Conservation (phyloP, 768 basidiomycete genomes). For the Crucibulum laeve region DNA sequence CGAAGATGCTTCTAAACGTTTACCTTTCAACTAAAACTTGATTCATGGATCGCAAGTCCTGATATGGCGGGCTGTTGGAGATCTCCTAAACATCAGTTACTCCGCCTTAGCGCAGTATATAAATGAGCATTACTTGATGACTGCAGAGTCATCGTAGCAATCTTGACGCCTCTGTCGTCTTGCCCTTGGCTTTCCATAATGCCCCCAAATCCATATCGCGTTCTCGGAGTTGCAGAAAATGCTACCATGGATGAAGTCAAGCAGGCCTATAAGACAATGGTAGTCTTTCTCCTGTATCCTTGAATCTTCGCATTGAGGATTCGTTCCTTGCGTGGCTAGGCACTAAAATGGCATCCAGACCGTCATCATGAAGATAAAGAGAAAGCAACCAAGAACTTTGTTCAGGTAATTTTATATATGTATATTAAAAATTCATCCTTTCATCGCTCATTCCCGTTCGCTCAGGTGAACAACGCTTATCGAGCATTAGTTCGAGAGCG, state of each 20-base stretch:
- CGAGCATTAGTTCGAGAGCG: slow-evolving; percentile 42
- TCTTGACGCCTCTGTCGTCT: slow-evolving; percentile 5
- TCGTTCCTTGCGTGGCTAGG: slow-evolving; percentile 27
- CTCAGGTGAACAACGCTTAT: slow-evolving; percentile 56
- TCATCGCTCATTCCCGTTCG: slow-evolving; percentile 8
- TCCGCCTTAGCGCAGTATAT: slow-evolving; percentile 1
- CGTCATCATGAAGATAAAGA: slow-evolving; percentile 16
- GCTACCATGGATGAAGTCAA: slow-evolving; percentile 51
- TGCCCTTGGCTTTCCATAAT: slow-evolving; percentile 21
- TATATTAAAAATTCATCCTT: slow-evolving; percentile 3
- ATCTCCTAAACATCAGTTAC: slow-evolving; percentile 13
- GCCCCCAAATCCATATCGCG: slow-evolving; percentile 33
- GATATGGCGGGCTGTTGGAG: slow-evolving; percentile 4
- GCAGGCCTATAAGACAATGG: slow-evolving; percentile 60
- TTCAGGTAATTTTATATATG: slow-evolving; percentile 37
- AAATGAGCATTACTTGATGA: neutral
- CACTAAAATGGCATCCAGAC: slow-evolving; percentile 46
- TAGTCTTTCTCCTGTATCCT: slow-evolving; percentile 17
- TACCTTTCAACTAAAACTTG: too few species aligned
- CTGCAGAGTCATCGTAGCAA: neutral
- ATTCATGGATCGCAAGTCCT: too few species aligned
- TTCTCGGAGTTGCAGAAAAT: slow-evolving; percentile 40
- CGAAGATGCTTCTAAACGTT: too few species aligned
- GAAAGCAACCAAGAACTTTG: slow-evolving; percentile 31
- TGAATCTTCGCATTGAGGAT: slow-evolving; percentile 13